Evolutionary conservation across 768 basidiomycete genomes (phyloP).

Genomic region (Cyclocybe cylindracea): DNA sequence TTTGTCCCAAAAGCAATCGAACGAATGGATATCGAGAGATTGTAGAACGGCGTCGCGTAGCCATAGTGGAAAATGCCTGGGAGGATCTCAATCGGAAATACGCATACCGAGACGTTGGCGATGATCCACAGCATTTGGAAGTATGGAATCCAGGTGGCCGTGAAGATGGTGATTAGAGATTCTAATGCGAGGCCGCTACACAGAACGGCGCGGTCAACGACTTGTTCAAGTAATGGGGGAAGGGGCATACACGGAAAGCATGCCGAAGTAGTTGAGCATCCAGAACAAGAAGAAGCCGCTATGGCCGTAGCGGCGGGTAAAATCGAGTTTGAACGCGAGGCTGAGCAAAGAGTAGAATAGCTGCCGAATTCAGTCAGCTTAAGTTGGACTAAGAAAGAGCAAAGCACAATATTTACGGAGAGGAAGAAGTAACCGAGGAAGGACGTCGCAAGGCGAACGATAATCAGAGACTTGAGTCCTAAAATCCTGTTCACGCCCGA

Average conservation of each 20-base stretch:
- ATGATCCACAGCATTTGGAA: constrained; percentile 64
- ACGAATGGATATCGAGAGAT: constrained; percentile 54
- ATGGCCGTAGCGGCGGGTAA: constrained; percentile 47
- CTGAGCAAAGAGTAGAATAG: constrained; percentile 61
- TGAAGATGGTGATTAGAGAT: constrained; percentile 53
- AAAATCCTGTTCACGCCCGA: constrained; percentile 30
- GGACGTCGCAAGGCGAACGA: constrained; percentile 28
- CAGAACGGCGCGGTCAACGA: not conserved
- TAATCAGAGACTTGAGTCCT: constrained; percentile 28
- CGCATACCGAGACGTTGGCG: constrained; percentile 59
- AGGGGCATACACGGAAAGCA: constrained; percentile 52
- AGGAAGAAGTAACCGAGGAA: constrained; percentile 38
- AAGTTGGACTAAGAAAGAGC: not conserved
- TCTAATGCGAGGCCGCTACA: constrained; percentile 58
- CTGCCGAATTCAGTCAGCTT: constrained; percentile 23
- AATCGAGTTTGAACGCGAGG: constrained; percentile 59
- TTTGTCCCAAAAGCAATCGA: constrained; percentile 59
- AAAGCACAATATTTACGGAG: constrained; percentile 24
- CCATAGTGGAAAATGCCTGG: constrained; percentile 59
- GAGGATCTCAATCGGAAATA: constrained; percentile 52
- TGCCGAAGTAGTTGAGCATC: constrained; percentile 63
- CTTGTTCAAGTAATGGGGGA: not conserved
- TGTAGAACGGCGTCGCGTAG: constrained; percentile 65
- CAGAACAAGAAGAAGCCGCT: constrained; percentile 65
- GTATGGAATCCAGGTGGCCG: constrained; percentile 47